Evolutionary conservation across 371 early-diverging fungal genomes (phyloP).

Genomic region (Mucor piriformis): DNA sequence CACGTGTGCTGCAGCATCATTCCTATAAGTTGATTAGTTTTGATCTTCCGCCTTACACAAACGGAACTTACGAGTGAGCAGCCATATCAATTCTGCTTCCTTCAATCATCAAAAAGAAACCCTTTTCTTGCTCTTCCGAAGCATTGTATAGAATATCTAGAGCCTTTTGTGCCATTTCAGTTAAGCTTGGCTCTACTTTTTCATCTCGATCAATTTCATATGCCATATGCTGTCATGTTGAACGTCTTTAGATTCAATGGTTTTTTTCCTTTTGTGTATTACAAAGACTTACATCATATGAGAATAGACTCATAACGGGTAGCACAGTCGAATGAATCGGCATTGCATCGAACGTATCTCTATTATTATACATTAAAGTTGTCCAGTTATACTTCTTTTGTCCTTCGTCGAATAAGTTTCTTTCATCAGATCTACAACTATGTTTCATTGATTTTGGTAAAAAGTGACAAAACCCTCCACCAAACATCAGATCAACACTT

Average conservation of each 20-base stretch:
- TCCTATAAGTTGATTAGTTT: conserved; percentile 45
- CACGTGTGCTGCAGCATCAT: conserved; percentile 90
- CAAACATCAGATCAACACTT: conserved; percentile 87
- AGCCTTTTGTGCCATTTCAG: conserved; percentile 85
- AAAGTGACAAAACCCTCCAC: conserved; percentile 91
- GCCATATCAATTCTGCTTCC: conserved; percentile 92
- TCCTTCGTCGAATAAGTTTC: conserved; percentile 67
- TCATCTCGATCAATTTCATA: conserved; percentile 86
- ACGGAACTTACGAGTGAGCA: conserved; percentile 63
- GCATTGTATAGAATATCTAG: conserved; percentile 62
- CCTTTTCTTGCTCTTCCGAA: conserved; percentile 48
- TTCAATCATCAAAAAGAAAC: conserved; percentile 96
- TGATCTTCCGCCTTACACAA: background rate
- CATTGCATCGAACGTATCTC: conserved; percentile 63
- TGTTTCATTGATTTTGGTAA: conserved; percentile 57
- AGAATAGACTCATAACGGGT: conserved; percentile 81
- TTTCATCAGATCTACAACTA: conserved; percentile 78
- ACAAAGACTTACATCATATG: conserved; percentile 12
- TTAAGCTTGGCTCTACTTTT: conserved; percentile 73
- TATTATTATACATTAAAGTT: conserved; percentile 48
- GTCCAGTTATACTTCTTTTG: conserved; percentile 61
- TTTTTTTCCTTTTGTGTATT: too few relatives aligned
- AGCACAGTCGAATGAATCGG: conserved; percentile 38
- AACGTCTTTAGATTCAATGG: too few relatives aligned
- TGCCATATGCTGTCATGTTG: conserved; percentile 91